Evolutionary conservation across 2,329 filamentous ascomycete species (phyloP).

Genomic region (Remersonia thermophila): DNA sequence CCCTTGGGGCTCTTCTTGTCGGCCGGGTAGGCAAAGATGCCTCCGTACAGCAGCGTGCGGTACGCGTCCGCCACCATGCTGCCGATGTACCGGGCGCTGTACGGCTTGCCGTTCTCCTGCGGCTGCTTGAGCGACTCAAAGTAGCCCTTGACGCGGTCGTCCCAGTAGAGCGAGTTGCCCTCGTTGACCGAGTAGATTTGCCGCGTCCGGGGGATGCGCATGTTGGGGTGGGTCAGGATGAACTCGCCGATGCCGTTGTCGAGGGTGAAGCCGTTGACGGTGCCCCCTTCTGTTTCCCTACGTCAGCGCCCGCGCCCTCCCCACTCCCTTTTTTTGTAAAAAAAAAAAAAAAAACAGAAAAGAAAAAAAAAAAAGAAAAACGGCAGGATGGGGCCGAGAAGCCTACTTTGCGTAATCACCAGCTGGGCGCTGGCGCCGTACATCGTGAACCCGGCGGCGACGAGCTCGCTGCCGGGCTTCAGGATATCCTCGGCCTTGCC

Average conservation of each 20-base stretch:
- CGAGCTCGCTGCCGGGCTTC: slow-evolving; percentile 76
- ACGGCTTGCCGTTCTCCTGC: slow-evolving; percentile 62
- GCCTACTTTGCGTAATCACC: slow-evolving; percentile 90
- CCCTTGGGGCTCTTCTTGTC: slow-evolving; percentile 98
- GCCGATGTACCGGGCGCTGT: slow-evolving; percentile 90
- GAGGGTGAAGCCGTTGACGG: slow-evolving; percentile 94
- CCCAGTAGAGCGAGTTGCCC: slow-evolving; percentile 96
- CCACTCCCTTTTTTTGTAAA: too few relatives aligned
- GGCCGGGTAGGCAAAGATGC: slow-evolving; percentile 93
- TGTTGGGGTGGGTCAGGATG: slow-evolving; percentile 92
- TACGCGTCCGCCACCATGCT: slow-evolving; percentile 99
- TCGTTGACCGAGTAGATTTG: slow-evolving; percentile 97
- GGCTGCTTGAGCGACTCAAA: slow-evolving; percentile 82
- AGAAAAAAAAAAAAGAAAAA: too few relatives aligned
- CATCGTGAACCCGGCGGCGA: slow-evolving; percentile 98
- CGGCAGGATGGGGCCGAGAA: too few relatives aligned
- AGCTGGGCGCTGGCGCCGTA: slow-evolving; percentile 95
- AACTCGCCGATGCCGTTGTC: slow-evolving; percentile 96
- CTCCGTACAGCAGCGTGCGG: slow-evolving; percentile 86
- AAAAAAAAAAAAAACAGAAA: too few relatives aligned
- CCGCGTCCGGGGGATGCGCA: slow-evolving; percentile 69
- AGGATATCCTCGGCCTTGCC: slow-evolving; percentile 78
- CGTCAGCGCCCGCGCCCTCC: too few relatives aligned
- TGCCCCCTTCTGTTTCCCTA: slow-evolving; percentile 87
- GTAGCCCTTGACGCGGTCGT: slow-evolving; percentile 74